Conservation (phyloP, 2,329 filamentous ascomycete genomes). For the Arthrinium puccinioides region DNA sequence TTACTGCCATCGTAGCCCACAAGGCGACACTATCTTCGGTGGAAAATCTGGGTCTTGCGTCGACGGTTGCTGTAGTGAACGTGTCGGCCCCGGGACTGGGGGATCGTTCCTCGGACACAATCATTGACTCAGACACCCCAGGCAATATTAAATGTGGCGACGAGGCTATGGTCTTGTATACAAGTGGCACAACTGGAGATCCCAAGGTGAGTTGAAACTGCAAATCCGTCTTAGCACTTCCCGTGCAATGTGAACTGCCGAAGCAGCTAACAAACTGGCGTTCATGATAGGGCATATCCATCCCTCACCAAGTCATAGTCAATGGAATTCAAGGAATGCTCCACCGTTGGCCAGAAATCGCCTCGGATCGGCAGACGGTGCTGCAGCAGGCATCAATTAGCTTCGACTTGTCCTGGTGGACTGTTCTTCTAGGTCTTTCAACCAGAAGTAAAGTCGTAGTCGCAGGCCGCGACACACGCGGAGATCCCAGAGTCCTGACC, state of each 20-base stretch:
- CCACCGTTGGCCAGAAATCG: not conserved
- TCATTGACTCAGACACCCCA: conserved; percentile 16
- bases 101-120: conserved; percentile 17
- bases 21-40: not conserved
- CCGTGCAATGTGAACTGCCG: too few species aligned
- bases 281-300: not conserved
- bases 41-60: conserved; percentile 4
- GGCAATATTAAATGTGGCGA: not conserved
- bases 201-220: conserved; percentile 26
- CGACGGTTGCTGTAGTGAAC: not conserved
- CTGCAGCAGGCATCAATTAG: conserved; percentile 27
- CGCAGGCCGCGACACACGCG: conserved; percentile 16
- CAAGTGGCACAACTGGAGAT: conserved; percentile 10
- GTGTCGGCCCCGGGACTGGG: conserved; percentile 23
- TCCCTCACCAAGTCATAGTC: not conserved
- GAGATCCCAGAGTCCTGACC: conserved; percentile 24
- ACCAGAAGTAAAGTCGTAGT: conserved; percentile 24
- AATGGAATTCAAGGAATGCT: not conserved
- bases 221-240: conserved; percentile 10
- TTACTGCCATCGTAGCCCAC: conserved; percentile 20
- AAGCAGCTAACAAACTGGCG: conserved; percentile 4
- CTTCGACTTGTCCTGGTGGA: conserved; percentile 25
- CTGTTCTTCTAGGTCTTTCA: conserved; percentile 22
- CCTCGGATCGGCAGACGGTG: conserved; percentile 12
- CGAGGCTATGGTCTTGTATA: conserved; percentile 18